Percentiles rank a stretch among this genome's conserved stretches.
These are phyloP conservation scores for Eucalyptus regnans DNA, from an alignment of 345 rosid genomes.

Conservation along the genomic window DNA sequence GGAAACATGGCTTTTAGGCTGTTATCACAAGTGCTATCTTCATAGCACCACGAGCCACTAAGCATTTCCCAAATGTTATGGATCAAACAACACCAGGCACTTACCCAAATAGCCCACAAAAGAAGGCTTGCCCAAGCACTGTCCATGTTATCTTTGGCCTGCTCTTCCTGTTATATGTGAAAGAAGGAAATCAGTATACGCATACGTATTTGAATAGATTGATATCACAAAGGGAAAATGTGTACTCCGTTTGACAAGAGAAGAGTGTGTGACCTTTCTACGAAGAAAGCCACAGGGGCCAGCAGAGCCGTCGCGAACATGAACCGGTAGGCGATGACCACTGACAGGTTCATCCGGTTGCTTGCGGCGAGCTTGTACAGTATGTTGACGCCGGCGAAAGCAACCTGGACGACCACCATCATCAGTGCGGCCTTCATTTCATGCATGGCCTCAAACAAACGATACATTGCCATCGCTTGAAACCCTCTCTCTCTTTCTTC, in stretches of 20 bases:
- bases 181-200: not conserved
- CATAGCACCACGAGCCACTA: not conserved
- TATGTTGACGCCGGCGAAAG: not conserved
- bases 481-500: not conserved
- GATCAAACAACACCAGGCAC: not conserved
- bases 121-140: conserved; percentile 28
- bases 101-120: conserved; percentile 43
- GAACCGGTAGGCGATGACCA: not conserved
- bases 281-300: not conserved
- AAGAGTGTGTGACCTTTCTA: not conserved
- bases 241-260: not conserved
- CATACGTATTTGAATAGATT: not conserved
- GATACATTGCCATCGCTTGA: not conserved
- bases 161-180: conserved; percentile 12
- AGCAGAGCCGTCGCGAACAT: not conserved
- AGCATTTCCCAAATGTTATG: not conserved
- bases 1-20: not conserved
- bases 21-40: not conserved
- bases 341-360: not conserved
- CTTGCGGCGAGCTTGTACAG: not conserved
- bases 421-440: not conserved
- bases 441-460: not conserved
- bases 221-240: not conserved
- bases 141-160: conserved; percentile 44
- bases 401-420: conserved; percentile 1